Evolutionary conservation across 768 basidiomycete species (phyloP).

Genomic region (Lactifluus hygrophoroides): DNA sequence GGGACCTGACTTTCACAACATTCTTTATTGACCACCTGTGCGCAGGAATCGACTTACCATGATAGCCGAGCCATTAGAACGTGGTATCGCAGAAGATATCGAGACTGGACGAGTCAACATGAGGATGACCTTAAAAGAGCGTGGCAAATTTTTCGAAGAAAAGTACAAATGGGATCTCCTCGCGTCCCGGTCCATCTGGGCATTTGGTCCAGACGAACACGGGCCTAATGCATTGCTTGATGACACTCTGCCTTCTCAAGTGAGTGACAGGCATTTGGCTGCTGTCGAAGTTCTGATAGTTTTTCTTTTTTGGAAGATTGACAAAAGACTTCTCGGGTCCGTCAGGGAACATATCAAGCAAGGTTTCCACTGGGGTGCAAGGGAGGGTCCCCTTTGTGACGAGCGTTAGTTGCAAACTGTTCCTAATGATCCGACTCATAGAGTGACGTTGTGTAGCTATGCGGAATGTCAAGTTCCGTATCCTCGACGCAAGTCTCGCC

Average conservation of each 20-base stretch:
- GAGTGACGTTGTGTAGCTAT: constrained; percentile 52
- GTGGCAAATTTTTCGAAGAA: constrained; percentile 92
- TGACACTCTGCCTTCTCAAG: constrained; percentile 93
- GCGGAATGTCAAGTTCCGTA: constrained; percentile 96
- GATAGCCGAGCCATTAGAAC: constrained; percentile 97
- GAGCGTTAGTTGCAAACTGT: constrained; percentile 66
- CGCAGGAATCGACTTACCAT: constrained; percentile 93
- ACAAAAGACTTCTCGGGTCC: constrained; percentile 83
- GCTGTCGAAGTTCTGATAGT: neutral
- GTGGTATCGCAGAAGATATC: constrained; percentile 93
- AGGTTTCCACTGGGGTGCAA: constrained; percentile 98
- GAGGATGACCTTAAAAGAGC: constrained; percentile 90
- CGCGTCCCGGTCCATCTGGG: constrained; percentile 98
- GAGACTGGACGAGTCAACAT: constrained; percentile 90
- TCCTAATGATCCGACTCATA: constrained; percentile 6
- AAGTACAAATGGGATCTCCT: constrained; percentile 98
- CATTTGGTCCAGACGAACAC: constrained; percentile 94
- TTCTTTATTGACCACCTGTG: constrained; percentile 10
- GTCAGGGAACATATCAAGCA: constrained; percentile 96
- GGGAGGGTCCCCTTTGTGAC: constrained; percentile 96
- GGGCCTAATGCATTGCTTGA: constrained; percentile 92
- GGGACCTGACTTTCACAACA: constrained; percentile 18
- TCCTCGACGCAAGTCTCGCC: constrained; percentile 86
- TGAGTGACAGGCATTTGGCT: constrained; percentile 25
- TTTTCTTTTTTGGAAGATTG: constrained; percentile 44